A percentile compares a stretch with the other conserved stretches of the same genome.
Evolutionary conservation across 2,329 filamentous ascomycete genomes (phyloP).

Genomic region (Pseudogymnoascus sp.): DNA sequence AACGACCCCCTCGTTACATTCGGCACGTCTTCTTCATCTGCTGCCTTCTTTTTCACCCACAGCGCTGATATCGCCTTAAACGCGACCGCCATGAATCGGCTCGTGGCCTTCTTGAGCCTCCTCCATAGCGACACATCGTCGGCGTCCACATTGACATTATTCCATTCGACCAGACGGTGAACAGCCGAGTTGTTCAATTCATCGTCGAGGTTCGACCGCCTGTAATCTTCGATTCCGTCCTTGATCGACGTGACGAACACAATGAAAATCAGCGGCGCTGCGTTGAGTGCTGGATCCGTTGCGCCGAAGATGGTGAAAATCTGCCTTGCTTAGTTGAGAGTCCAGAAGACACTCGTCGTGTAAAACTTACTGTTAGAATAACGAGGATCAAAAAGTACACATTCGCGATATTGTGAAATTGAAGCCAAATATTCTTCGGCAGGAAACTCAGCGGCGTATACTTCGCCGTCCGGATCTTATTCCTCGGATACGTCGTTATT

Average conservation of each 20-base stretch:
- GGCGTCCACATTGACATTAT: constrained; percentile 86
- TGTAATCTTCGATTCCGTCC: constrained; percentile 94
- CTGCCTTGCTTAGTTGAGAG: constrained; percentile 41
- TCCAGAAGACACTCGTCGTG: constrained; percentile 1
- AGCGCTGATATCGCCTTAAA: constrained; percentile 26
- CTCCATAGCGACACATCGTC: constrained; percentile 84
- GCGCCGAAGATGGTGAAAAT: constrained; percentile 95
- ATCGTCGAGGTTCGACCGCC: constrained; percentile 81
- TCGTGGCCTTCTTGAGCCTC: constrained; percentile 79
- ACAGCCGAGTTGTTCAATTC: constrained; percentile 95
- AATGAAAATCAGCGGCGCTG: constrained; percentile 90
- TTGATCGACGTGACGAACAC: constrained; percentile 82
- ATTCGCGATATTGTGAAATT: constrained; percentile 98
- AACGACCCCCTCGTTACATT: constrained; percentile 41
- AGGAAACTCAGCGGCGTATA: constrained; percentile 93
- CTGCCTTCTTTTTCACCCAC: constrained; percentile 40
- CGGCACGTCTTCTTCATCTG: constrained; percentile 16
- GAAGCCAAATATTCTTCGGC: constrained; percentile 93
- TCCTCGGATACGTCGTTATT: constrained; percentile 63
- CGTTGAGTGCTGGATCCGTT: constrained; percentile 78
- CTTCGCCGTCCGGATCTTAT: constrained; percentile 97
- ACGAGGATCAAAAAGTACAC: constrained; percentile 97
- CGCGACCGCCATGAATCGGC: constrained; percentile 14
- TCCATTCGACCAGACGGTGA: constrained; percentile 78
- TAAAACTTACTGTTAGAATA: constrained; percentile 73